Evolutionary conservation across 495 filamentous ascomycete species (phyloP).

Genomic region (Glonium stellatum): DNA sequence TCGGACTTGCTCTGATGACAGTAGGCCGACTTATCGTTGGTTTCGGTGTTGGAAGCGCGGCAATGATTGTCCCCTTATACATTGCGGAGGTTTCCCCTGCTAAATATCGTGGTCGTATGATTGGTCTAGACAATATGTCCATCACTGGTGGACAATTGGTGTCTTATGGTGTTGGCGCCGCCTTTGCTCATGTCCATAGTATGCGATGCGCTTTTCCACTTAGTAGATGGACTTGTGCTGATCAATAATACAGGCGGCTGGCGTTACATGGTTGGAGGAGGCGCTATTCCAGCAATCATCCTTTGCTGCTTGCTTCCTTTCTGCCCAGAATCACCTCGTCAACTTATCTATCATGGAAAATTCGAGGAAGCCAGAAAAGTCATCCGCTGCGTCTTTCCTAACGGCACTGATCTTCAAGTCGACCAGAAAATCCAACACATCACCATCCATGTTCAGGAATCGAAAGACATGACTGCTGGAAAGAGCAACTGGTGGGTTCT

Average conservation of each 20-base stretch:
- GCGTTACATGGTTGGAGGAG: constrained; percentile 46
- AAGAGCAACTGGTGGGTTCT: constrained; percentile 37
- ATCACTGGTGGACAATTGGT: constrained; percentile 49
- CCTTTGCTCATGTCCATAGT: constrained; percentile 40
- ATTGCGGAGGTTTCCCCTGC: constrained; percentile 47
- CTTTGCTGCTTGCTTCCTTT: constrained; percentile 39
- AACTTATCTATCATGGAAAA: constrained; percentile 43
- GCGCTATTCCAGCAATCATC: constrained; percentile 44
- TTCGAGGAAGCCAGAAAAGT: constrained; percentile 38
- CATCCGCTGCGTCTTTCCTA: constrained; percentile 38
- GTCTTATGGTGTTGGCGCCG: constrained; percentile 47
- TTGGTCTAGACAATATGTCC: constrained; percentile 50
- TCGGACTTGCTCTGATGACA: constrained; percentile 43
- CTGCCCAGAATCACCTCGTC: constrained; percentile 50
- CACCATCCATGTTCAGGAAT: constrained; percentile 36
- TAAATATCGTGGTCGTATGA: constrained; percentile 47
- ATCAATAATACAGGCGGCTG: constrained; percentile 31
- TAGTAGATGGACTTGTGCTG: background rate
- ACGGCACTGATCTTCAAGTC: constrained; percentile 37
- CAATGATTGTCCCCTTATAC: constrained; percentile 42
- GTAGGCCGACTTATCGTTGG: constrained; percentile 47
- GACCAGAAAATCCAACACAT: constrained; percentile 38
- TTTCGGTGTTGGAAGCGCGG: constrained; percentile 47
- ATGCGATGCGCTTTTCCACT: background rate
- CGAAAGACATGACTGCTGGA: constrained; percentile 34